A percentile compares a stretch with the other conserved stretches of the same genome.
Conservation (phyloP, 768 basidiomycete genomes). For the Hypholoma sublateritium region DNA sequence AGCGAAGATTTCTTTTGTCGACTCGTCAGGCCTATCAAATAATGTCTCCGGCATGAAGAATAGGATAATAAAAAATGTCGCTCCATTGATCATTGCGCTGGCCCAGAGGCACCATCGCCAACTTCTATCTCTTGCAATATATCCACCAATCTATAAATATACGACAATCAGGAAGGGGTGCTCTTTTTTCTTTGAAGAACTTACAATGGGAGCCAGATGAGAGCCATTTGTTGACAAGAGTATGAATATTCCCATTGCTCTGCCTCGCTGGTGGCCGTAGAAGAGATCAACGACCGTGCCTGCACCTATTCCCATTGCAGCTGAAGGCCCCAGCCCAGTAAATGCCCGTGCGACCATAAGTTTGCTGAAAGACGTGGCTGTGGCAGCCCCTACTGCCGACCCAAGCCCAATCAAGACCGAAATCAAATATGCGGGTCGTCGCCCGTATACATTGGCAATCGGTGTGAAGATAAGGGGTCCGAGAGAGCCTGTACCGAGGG, state of each 20-base stretch:
- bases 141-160: slow-evolving; percentile 30
- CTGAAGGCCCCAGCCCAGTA: slow-evolving; percentile 36
- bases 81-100: slow-evolving; percentile 38
- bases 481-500: slow-evolving; percentile 33
- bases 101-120: slow-evolving; percentile 47
- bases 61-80: slow-evolving; percentile 32
- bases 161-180: not conserved
- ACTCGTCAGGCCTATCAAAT: slow-evolving; percentile 28
- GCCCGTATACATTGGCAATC: slow-evolving; percentile 39
- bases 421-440: slow-evolving; percentile 35
- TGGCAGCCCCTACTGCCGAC: slow-evolving; percentile 33
- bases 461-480: slow-evolving; percentile 39
- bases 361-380: slow-evolving; percentile 29
- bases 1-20: slow-evolving; percentile 9
- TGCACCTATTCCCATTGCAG: no score
- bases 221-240: slow-evolving; percentile 40
- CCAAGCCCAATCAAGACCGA: slow-evolving; percentile 34
- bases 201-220: slow-evolving; percentile 40
- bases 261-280: slow-evolving; percentile 37
- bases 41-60: slow-evolving; percentile 43
- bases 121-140: slow-evolving; percentile 32
- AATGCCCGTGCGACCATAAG: slow-evolving; percentile 33
- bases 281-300: slow-evolving; percentile 39
- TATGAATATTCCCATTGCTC: slow-evolving; percentile 42
- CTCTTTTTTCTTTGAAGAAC: slow-evolving; percentile 6